Conservation (phyloP, 2,329 filamentous ascomycete species). For the Tolypocladium guangdongense region DNA sequence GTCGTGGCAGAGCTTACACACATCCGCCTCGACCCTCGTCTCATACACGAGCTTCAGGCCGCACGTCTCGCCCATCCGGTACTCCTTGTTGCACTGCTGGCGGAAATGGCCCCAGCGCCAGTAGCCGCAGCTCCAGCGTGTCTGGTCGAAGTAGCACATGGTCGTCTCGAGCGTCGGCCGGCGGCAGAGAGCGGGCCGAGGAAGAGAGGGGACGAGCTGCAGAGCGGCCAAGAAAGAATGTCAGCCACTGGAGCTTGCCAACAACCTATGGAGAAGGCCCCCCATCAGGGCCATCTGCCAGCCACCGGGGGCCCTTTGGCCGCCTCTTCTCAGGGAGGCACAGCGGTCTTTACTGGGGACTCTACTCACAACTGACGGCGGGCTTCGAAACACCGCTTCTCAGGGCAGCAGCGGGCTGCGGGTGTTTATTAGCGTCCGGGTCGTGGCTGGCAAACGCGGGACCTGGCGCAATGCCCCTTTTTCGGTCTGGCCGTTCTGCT, state of each 20-base stretch:
- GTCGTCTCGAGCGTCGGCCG: conserved; percentile 14
- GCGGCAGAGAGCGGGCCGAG: background rate
- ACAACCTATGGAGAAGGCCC: conserved; percentile 3
- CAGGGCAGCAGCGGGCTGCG: background rate
- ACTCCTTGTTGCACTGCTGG: conserved; percentile 87
- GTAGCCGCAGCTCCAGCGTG: conserved; percentile 74
- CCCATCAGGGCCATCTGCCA: background rate
- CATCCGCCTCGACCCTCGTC: conserved; percentile 50
- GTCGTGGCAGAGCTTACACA: conserved; percentile 81
- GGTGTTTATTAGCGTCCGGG: background rate
- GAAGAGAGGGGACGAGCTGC: conserved; percentile 4
- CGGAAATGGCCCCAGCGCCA: conserved; percentile 94
- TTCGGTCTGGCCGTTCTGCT: background rate
- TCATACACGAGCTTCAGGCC: conserved; percentile 82
- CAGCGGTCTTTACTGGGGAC: background rate
- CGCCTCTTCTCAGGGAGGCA: background rate
- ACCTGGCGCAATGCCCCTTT: background rate
- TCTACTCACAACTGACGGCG: background rate
- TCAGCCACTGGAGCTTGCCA: conserved; percentile 9
- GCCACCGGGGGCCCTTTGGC: background rate
- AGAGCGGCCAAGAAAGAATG: conserved; percentile 6
- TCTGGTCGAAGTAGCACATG: conserved; percentile 97
- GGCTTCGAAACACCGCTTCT: background rate
- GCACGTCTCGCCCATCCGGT: conserved; percentile 92
- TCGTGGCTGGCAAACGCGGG: background rate